Evolutionary conservation across 345 rosid genomes (phyloP).

Genomic region (Camelina laxa): DNA sequence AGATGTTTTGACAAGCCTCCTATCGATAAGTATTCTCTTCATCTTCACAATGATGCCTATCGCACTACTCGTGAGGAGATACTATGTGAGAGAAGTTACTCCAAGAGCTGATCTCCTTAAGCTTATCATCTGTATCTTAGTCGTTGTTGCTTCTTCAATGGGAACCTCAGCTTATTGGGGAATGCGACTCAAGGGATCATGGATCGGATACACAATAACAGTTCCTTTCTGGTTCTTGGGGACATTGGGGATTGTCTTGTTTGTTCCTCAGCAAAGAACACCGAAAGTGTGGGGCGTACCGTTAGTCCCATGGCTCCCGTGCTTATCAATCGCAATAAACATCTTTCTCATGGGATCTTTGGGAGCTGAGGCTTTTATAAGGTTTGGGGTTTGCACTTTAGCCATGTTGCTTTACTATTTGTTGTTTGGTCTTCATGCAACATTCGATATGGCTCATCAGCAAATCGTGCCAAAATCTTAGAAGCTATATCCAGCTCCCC

Average conservation of each 20-base stretch:
- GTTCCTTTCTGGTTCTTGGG: slow-evolving; percentile 61
- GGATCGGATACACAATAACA: slow-evolving; percentile 55
- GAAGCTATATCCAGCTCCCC: not conserved
- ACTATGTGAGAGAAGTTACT: slow-evolving; percentile 56
- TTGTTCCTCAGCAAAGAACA: slow-evolving; percentile 52
- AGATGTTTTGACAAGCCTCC: slow-evolving; percentile 58
- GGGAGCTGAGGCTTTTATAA: slow-evolving; percentile 50
- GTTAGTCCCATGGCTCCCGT: slow-evolving; percentile 72
- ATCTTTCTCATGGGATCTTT: slow-evolving; percentile 65
- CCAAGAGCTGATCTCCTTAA: slow-evolving; percentile 42
- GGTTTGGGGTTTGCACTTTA: slow-evolving; percentile 51
- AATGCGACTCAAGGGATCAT: slow-evolving; percentile 38
- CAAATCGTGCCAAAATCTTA: slow-evolving; percentile 24
- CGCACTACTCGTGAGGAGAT: slow-evolving; percentile 63
- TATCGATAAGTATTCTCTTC: slow-evolving; percentile 63
- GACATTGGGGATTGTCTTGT: slow-evolving; percentile 49
- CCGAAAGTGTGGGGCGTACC: slow-evolving; percentile 76
- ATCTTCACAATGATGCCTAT: slow-evolving; percentile 62
- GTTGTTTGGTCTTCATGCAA: slow-evolving; percentile 43
- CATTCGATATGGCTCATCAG: slow-evolving; percentile 44
- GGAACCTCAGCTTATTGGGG: slow-evolving; percentile 56
- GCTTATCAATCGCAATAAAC: slow-evolving; percentile 55
- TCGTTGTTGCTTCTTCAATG: slow-evolving; percentile 53
- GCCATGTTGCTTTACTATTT: slow-evolving; percentile 38
- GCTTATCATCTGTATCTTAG: slow-evolving; percentile 45